These are phyloP conservation scores for Sisymbrium irio DNA, from an alignment of 345 rosid genomes.

Conservation along the genomic window DNA sequence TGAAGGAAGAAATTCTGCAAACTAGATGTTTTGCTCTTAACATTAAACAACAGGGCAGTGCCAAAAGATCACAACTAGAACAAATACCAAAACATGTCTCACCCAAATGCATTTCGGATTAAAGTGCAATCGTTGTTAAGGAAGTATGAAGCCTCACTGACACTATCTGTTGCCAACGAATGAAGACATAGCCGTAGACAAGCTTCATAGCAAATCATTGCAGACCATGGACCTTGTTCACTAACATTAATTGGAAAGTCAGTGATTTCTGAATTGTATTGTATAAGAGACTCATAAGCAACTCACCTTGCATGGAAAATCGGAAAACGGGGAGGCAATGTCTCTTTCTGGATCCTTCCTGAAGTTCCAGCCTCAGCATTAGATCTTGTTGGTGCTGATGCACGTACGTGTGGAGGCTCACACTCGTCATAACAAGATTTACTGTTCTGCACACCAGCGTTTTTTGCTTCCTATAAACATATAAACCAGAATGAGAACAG, in stretches of 20 bases:
- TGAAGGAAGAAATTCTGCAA: constrained; percentile 60
- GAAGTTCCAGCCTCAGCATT: constrained; percentile 23
- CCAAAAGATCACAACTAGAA: neutral
- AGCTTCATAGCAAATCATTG: constrained; percentile 83
- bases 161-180: constrained; percentile 70
- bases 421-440: constrained; percentile 34
- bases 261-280: neutral
- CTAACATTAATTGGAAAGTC: constrained; percentile 35
- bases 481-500: neutral
- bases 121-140: constrained; percentile 65
- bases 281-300: neutral
- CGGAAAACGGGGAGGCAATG: constrained; percentile 55
- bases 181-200: constrained; percentile 81
- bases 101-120: constrained; percentile 54
- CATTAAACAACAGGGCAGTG: neutral
- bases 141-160: constrained; percentile 62
- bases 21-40: constrained; percentile 32
- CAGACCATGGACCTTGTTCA: constrained; percentile 86
- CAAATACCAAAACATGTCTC: constrained; percentile 12
- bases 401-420: constrained; percentile 24
- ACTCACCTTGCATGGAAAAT: constrained; percentile 82
- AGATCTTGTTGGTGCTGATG: constrained; percentile 29
- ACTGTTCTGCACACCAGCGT: constrained; percentile 28
- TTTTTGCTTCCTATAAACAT: constrained; percentile 39
- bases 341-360: constrained; percentile 40